Conservation (phyloP, 805 yeast genomes). For the Kluyveromyces lactis region DNA sequence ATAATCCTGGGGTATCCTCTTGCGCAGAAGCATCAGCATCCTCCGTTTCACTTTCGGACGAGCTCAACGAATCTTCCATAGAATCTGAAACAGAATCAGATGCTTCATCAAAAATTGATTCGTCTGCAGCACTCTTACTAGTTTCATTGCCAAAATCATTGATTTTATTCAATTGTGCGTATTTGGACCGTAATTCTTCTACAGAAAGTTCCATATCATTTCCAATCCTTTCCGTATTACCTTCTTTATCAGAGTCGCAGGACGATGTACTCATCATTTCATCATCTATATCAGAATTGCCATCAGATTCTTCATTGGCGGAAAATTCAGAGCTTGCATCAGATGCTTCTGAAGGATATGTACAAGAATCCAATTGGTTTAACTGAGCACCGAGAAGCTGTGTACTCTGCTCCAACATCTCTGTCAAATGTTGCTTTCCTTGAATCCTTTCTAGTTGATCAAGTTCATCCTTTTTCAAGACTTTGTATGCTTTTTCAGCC, state of each 20-base stretch:
- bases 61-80: background rate
- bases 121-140: constrained; percentile 7
- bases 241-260: constrained; percentile 8
- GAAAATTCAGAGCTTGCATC: background rate
- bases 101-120: constrained; percentile 8
- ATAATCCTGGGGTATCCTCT: constrained; percentile 4
- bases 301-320: background rate
- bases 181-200: constrained; percentile 37
- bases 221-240: constrained; percentile 14
- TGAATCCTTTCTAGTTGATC: constrained; percentile 72
- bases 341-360: constrained; percentile 8
- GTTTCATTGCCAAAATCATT: constrained; percentile 2
- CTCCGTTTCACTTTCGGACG: constrained; percentile 4
- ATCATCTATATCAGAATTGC: constrained; percentile 9
- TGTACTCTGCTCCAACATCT: constrained; percentile 86
- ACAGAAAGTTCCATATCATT: constrained; percentile 34
- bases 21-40: background rate
- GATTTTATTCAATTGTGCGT: constrained; percentile 25
- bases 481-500: constrained; percentile 74
- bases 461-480: constrained; percentile 64
- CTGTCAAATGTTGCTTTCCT: constrained; percentile 80
- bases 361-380: constrained; percentile 27
- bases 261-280: background rate
- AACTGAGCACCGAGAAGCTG: constrained; percentile 82
- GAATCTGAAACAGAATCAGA: constrained; percentile 3